Percentiles rank a stretch among this genome's conserved stretches.
Conservation (phyloP, 225 moss, liverwort and hornwort species). For the Physcomitrellopsis africana region DNA sequence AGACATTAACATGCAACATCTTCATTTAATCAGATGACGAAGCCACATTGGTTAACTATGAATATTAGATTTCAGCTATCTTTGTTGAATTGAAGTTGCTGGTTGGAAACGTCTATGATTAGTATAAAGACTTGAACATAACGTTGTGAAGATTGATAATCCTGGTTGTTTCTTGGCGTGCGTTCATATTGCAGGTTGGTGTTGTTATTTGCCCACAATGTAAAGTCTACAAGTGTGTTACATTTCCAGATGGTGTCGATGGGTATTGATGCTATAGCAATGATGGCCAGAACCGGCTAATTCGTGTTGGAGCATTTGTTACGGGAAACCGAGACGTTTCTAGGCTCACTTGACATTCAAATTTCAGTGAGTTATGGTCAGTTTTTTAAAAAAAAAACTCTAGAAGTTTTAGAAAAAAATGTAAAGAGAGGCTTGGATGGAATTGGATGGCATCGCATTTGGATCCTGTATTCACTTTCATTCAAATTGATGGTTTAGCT, state of each 20-base stretch:
- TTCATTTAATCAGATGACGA: conserved; percentile 4
- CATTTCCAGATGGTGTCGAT: conserved; percentile 55
- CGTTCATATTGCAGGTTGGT: conserved; percentile 45
- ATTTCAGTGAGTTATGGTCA: conserved; percentile 16
- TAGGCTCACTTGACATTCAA: conserved; percentile 3
- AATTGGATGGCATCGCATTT: conserved; percentile 6
- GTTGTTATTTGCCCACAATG: conserved; percentile 62
- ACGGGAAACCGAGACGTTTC: conserved; percentile 24
- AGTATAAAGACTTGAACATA: conserved; percentile 9
- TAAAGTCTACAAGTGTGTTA: conserved; percentile 58
- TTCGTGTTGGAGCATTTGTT: conserved; percentile 9
- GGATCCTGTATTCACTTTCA: neutral
- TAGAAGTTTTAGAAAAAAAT: conserved; percentile 4
- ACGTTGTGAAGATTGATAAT: conserved; percentile 6
- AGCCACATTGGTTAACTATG: neutral
- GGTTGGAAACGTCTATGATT: neutral
- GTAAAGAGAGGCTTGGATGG: conserved; percentile 10
- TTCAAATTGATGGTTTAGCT: conserved; percentile 14
- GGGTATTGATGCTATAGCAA: conserved; percentile 29
- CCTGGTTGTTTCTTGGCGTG: conserved; percentile 1
- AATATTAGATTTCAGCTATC: neutral
- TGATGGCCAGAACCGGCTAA: neutral
- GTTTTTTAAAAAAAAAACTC: neutral
- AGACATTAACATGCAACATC: conserved; percentile 12
- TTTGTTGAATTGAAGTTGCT: conserved; percentile 6